Base-by-base conservation (phyloP, 1,284 basidiomycete species). In the Sanguinoderma infundibulare region DNA sequence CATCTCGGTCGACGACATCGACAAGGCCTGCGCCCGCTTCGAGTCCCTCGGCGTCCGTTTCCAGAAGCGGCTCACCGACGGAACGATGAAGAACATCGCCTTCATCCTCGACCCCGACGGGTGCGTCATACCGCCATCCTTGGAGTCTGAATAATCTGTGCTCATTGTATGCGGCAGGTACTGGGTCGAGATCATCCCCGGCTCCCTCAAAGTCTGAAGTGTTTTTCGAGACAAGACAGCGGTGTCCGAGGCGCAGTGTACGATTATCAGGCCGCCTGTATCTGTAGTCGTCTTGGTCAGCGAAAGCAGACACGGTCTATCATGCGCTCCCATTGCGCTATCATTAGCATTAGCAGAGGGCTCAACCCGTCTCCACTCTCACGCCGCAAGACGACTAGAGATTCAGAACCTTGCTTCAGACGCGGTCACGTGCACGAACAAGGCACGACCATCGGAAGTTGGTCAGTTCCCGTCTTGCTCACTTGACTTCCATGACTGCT, bases 91-190 rank as follows among this genome's bases (percentile, higher is more conserved):
- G 74, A 44, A 91, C 69, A 92, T 95, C 64, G 95, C 95, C 2
- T 97, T 98, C 75, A 89, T 95, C 70, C 78, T 94, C 75, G 95
- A 96, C 76, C 94, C 94, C 28, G 93, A 95, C 78, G 65, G 65
- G 65, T 67, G n/a, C 52, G 65, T 56, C n/a, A 38, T 22, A 28
- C 15, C 34, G 17, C 5, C n/a, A n/a, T 32, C 30, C 35, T 35
- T 9, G 34, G n/a, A n/a, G 6, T 1, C 14, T 53, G 38, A 51
- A 28, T 20, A 4, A n/a, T 5, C 8, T 12, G n/a, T 50, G 50
- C 55, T 53, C 26, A 22, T n/a, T 8, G 22, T 28, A 8, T 1
- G 6, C n/a, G 5, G n/a, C 49, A 70, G 68, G 54, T 68, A 68
- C 64, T 70, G 69, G 69, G 55, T 70, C 30, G 69, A 70, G 61